Evolutionary conservation across 1,284 basidiomycete species (phyloP).

Genomic region (Sphagnurus paluster): DNA sequence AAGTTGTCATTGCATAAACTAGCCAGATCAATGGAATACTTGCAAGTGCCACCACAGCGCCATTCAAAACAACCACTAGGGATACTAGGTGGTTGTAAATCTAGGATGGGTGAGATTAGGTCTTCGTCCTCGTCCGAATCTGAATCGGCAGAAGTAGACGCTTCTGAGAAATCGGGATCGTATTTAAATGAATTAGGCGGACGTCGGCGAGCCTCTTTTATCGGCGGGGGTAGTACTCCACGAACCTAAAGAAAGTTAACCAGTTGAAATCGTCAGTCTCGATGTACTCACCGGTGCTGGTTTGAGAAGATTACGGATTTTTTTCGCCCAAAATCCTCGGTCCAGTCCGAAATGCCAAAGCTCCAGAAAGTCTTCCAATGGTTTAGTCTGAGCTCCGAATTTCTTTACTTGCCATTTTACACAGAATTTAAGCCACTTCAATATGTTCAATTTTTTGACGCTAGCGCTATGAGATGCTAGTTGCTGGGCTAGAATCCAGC

Average conservation of each 20-base stretch:
- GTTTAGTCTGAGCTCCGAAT: no score
- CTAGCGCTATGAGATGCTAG: conserved; percentile 24
- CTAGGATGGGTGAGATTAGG: conserved; percentile 26
- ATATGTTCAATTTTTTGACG: conserved; percentile 37
- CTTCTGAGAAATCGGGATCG: conserved; percentile 52
- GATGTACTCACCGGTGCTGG: conserved; percentile 5
- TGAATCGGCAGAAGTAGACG: conserved; percentile 35
- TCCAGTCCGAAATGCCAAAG: conserved; percentile 30
- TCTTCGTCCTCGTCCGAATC: conserved; percentile 36
- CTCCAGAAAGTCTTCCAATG: conserved; percentile 17
- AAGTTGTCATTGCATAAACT: conserved; percentile 19
- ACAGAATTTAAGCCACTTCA: conserved; percentile 46
- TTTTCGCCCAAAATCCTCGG: conserved; percentile 27
- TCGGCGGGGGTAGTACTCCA: background rate
- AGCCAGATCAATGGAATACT: conserved; percentile 30
- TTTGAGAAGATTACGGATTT: conserved; percentile 20
- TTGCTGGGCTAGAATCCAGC: conserved; percentile 52
- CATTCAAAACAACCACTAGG: conserved; percentile 33
- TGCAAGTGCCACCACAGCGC: conserved; percentile 35
- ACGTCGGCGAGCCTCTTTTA: background rate
- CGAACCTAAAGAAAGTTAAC: background rate
- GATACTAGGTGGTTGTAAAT: conserved; percentile 30
- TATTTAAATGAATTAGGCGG: conserved; percentile 33
- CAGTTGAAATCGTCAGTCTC: background rate
- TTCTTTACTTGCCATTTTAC: conserved; percentile 22